These are phyloP conservation scores for Leavenworthia alabamica DNA, from an alignment of 345 rosid genomes.

Conservation along the genomic window DNA sequence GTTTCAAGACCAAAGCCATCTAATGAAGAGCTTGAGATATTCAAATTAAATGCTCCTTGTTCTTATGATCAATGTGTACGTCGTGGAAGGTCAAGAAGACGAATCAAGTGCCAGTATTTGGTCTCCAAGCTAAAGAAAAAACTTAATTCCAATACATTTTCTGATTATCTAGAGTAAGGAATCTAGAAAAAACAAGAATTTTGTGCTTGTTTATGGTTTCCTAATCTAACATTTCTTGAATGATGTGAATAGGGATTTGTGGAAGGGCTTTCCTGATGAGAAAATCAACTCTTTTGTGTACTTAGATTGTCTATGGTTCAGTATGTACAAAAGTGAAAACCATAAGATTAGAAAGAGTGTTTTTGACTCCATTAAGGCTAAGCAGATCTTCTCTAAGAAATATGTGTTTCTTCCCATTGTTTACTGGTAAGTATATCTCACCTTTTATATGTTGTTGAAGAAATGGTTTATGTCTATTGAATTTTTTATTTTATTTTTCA, in stretches of 20 bases:
- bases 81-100: slow-evolving; percentile 41
- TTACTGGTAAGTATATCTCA: slow-evolving; percentile 36
- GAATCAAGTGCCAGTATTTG: slow-evolving; percentile 28
- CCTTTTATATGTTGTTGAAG: background rate
- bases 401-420: slow-evolving; percentile 71
- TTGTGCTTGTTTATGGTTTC: background rate
- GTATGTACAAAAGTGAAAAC: slow-evolving; percentile 38
- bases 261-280: slow-evolving; percentile 44
- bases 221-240: slow-evolving; percentile 3
- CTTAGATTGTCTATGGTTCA: slow-evolving; percentile 52
- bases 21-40: slow-evolving; percentile 7
- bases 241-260: slow-evolving; percentile 35
- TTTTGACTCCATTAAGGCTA: slow-evolving; percentile 46
- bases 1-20: slow-evolving; percentile 26
- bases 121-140: slow-evolving; percentile 31
- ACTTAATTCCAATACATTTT: slow-evolving; percentile 30
- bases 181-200: background rate
- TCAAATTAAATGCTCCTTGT: slow-evolving; percentile 38
- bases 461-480: background rate
- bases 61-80: slow-evolving; percentile 35
- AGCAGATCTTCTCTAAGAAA: slow-evolving; percentile 50
- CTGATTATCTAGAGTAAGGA: slow-evolving; percentile 46
- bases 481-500: background rate
- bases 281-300: slow-evolving; percentile 39
- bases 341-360: slow-evolving; percentile 33